These are phyloP conservation scores for Parafenestella ontariensis DNA, from an alignment of 2,329 filamentous ascomycete species.

Conservation along the genomic window DNA sequence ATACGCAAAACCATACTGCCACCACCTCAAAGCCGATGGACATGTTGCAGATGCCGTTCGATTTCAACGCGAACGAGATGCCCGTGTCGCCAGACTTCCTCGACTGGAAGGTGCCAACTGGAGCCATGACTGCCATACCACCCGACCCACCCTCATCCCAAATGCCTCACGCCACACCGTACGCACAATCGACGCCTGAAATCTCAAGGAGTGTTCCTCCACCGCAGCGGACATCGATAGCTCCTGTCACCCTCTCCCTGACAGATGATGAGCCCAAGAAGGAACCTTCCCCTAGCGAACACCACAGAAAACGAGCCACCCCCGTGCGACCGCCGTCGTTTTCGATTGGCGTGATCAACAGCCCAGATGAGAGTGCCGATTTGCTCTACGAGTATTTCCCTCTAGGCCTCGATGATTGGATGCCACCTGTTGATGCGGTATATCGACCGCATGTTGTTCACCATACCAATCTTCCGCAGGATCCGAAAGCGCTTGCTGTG, in stretches of 20 bases:
- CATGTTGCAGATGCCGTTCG: slow-evolving; percentile 50
- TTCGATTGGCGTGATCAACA: slow-evolving; percentile 60
- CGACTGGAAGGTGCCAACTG: slow-evolving; percentile 53
- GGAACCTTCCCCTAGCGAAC: slow-evolving; percentile 44
- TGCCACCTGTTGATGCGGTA: slow-evolving; percentile 87
- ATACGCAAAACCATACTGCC: slow-evolving; percentile 30
- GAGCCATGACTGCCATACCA: slow-evolving; percentile 54
- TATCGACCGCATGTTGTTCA: slow-evolving; percentile 94
- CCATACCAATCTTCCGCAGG: slow-evolving; percentile 68
- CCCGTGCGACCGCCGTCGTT: slow-evolving; percentile 55
- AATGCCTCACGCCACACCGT: slow-evolving; percentile 47
- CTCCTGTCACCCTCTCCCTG: slow-evolving; percentile 63
- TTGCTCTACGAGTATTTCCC: slow-evolving; percentile 95
- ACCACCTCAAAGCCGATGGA: slow-evolving; percentile 42
- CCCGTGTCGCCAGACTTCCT: slow-evolving; percentile 52
- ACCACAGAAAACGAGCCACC: slow-evolving; percentile 43
- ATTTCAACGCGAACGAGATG: slow-evolving; percentile 51
- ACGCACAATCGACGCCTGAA: slow-evolving; percentile 63
- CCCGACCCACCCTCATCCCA: slow-evolving; percentile 47
- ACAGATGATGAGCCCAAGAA: slow-evolving; percentile 62
- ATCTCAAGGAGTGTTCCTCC: slow-evolving; percentile 50
- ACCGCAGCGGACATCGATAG: slow-evolving; percentile 50
- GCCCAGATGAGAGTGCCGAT: slow-evolving; percentile 78
- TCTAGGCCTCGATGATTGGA: slow-evolving; percentile 88
- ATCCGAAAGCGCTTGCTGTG: slow-evolving; percentile 54